Evolutionary conservation across 2,329 filamentous ascomycete species (phyloP).

Genomic region (Ceratocystis harringtonii): DNA sequence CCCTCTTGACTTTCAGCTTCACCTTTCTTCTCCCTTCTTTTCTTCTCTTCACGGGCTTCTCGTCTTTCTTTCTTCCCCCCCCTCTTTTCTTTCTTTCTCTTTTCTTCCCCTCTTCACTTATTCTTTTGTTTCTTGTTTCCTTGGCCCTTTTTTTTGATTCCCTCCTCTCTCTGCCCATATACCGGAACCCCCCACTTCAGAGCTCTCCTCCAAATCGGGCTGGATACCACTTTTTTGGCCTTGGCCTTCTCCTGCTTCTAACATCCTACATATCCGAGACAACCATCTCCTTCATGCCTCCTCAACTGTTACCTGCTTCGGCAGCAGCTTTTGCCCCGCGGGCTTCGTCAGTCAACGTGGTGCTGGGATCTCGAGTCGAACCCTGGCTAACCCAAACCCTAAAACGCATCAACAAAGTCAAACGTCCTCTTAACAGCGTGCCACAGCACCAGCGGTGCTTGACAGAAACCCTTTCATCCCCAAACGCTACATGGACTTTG

Average conservation of each 20-base stretch:
- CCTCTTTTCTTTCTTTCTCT: constrained; percentile 1
- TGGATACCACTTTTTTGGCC: constrained; percentile 8
- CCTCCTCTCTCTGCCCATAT: constrained; percentile 8
- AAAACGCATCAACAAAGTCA: constrained; percentile 92
- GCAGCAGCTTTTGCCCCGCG: constrained; percentile 92
- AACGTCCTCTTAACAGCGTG: constrained; percentile 93
- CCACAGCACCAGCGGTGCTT: constrained; percentile 91
- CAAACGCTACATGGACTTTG: constrained; percentile 87
- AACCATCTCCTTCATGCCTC: constrained; percentile 50
- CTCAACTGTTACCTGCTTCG: constrained; percentile 84
- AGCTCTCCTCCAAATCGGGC: not conserved
- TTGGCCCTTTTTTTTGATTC: constrained; percentile 19
- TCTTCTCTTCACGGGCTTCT: constrained; percentile 19
- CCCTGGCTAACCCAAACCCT: constrained; percentile 93
- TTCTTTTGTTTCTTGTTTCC: constrained; percentile 22
- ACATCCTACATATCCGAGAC: not conserved
- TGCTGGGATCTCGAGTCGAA: constrained; percentile 81
- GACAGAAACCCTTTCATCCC: constrained; percentile 79
- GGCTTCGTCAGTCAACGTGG: constrained; percentile 80
- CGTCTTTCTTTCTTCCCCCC: constrained; percentile 12
- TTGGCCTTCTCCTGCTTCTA: constrained; percentile 14
- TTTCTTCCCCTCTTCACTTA: constrained; percentile 9
- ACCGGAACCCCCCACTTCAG: constrained; percentile 8
- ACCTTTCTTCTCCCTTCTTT: constrained; percentile 29
- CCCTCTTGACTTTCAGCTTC: constrained; percentile 26